phyloP scores from a whole-genome alignment of 257 asterid species.

The Solanum lignicaule region DNA sequence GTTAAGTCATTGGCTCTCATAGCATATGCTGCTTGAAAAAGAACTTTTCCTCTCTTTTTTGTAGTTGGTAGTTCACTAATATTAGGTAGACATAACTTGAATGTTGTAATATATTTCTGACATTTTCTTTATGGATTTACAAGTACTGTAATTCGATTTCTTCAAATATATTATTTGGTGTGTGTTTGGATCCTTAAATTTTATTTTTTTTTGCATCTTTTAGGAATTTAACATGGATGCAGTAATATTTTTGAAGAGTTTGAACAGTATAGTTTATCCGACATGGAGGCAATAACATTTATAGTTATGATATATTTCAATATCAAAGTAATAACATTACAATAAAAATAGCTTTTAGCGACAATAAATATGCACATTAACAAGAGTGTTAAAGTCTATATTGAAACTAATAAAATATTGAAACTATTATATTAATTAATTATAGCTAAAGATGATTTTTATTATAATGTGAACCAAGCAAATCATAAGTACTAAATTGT shows the following conservation, averaged over 20 bases:
- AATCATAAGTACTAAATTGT: no score
- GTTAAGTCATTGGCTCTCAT: background rate
- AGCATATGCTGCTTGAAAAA: background rate
- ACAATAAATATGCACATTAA: no score
- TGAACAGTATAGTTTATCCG: background rate
- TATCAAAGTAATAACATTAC: no score
- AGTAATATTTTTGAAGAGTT: background rate
- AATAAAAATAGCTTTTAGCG: no score
- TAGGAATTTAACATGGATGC: background rate
- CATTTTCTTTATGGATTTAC: background rate
- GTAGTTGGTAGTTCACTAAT: background rate
- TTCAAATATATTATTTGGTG: no score
- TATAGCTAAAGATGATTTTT: no score
- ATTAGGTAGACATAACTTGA: background rate
- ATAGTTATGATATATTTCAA: background rate
- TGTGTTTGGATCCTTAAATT: no score
- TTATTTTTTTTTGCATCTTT: no score
- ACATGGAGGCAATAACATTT: background rate
- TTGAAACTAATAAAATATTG: no score
- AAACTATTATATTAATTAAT: no score
- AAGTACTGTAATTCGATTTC: background rate
- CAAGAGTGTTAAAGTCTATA: background rate
- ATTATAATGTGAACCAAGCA: no score
- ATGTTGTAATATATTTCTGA: background rate
- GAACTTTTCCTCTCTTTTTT: background rate